Conservation (phyloP, 2,329 filamentous ascomycete species). For the Paecilomyces dactylethromorphus region DNA sequence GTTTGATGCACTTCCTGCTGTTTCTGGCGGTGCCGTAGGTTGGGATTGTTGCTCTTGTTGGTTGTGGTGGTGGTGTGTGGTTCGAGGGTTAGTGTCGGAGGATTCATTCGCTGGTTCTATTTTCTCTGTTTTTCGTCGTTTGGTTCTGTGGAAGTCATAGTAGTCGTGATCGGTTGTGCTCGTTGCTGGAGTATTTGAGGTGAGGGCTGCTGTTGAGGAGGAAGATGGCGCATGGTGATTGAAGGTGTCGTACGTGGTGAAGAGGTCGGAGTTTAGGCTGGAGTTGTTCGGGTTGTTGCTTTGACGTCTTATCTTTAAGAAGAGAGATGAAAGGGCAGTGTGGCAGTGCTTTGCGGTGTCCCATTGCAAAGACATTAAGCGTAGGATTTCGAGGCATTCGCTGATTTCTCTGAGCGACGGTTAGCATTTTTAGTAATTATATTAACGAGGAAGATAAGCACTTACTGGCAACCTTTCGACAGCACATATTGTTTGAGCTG, state of each 20-base stretch:
- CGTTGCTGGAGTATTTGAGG: background rate
- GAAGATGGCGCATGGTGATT: background rate
- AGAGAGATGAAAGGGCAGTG: slow-evolving; percentile 26
- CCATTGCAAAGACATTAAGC: slow-evolving; percentile 31
- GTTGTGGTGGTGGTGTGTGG: background rate
- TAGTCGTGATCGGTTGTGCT: background rate
- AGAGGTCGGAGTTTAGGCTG: background rate
- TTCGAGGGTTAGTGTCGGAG: background rate
- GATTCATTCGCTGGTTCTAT: background rate
- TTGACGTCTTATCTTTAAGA: slow-evolving; percentile 21
- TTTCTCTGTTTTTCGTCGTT: background rate
- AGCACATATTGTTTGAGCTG: slow-evolving; percentile 33
- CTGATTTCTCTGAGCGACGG: slow-evolving; percentile 26
- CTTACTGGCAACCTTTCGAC: slow-evolving; percentile 25
- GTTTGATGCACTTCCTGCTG: no score
- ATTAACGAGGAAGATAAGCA: background rate
- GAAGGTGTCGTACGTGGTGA: background rate
- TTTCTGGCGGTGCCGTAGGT: background rate
- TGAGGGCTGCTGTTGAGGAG: background rate
- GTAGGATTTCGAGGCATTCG: slow-evolving; percentile 24
- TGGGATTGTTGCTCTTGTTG: background rate
- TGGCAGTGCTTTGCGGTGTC: slow-evolving; percentile 35
- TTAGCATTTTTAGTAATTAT: background rate
- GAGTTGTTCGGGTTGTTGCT: slow-evolving; percentile 2
- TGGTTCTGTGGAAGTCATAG: background rate